Percentiles rank a stretch among this genome's conserved stretches.
These are phyloP conservation scores for Mycena maculata DNA, from an alignment of 768 basidiomycete species.

Conservation along the genomic window DNA sequence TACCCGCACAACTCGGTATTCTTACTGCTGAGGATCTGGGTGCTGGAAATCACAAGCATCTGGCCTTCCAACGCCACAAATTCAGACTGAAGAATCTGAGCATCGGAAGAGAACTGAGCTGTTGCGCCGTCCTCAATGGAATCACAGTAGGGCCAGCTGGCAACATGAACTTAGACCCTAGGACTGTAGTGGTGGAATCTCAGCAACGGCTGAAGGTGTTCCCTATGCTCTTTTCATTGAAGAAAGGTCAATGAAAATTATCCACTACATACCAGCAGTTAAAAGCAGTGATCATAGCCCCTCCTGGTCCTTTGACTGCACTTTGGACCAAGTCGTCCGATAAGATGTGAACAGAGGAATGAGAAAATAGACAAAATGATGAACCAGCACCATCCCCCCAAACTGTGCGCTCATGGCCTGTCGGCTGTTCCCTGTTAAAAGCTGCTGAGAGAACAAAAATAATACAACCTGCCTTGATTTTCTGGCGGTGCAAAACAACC, in stretches of 20 bases:
- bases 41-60: conserved; percentile 35
- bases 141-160: conserved; percentile 34
- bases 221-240: conserved; percentile 10
- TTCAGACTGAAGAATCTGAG: conserved; percentile 21
- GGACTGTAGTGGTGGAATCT: conserved; percentile 33
- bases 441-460: background rate
- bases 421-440: conserved; percentile 18
- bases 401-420: conserved; percentile 36
- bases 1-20: conserved; percentile 32
- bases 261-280: conserved; percentile 36
- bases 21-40: conserved; percentile 20
- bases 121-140: conserved; percentile 25
- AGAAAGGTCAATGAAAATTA: background rate
- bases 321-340: conserved; percentile 31
- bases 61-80: conserved; percentile 34
- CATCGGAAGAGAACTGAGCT: conserved; percentile 27
- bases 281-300: conserved; percentile 22
- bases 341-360: background rate
- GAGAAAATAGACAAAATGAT: background rate
- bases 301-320: conserved; percentile 28
- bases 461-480: conserved; percentile 22
- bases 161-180: conserved; percentile 31
- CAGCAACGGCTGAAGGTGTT: conserved; percentile 36
- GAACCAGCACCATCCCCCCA: conserved; percentile 36
- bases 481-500: conserved; percentile 35